These are phyloP conservation scores for Symbiodinium natans DNA, from an alignment of 73 alveolate genomes.

Conservation along the genomic window DNA sequence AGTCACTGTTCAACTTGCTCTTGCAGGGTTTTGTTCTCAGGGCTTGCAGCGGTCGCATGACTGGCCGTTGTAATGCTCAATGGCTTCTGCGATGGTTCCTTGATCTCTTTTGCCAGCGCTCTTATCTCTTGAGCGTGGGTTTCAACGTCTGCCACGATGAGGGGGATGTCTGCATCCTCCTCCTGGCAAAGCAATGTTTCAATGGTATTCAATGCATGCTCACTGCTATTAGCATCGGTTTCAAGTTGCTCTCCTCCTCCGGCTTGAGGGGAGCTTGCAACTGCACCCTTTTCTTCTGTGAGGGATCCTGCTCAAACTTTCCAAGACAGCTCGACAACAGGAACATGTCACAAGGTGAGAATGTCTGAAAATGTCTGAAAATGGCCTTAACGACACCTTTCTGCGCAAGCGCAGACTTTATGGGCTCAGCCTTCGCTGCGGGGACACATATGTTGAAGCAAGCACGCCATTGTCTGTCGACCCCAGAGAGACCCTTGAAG, in stretches of 20 bases:
- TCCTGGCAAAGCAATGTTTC: background rate
- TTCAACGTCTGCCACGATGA: background rate
- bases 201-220: too few species aligned
- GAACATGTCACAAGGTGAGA: too few species aligned
- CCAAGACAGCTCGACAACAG: too few species aligned
- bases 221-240: background rate
- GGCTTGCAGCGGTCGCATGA: constrained; percentile 38
- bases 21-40: constrained; percentile 72
- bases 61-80: background rate
- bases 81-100: constrained; percentile 1
- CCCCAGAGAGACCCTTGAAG: too few species aligned
- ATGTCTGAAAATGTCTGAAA: too few species aligned
- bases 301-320: background rate
- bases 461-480: too few species aligned
- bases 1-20: constrained; percentile 53
- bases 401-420: background rate
- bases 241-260: background rate
- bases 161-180: background rate
- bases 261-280: constrained; percentile 16
- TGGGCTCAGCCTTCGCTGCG: background rate
- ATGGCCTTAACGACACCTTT: background rate
- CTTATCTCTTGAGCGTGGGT: background rate
- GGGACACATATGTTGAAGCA: too few species aligned
- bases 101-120: background rate
- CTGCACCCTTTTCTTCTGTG: background rate